A percentile compares a stretch with the other conserved stretches of the same genome.
Conservation (phyloP, 176 grass and related monocot species). For the Aegilops speltoides region DNA sequence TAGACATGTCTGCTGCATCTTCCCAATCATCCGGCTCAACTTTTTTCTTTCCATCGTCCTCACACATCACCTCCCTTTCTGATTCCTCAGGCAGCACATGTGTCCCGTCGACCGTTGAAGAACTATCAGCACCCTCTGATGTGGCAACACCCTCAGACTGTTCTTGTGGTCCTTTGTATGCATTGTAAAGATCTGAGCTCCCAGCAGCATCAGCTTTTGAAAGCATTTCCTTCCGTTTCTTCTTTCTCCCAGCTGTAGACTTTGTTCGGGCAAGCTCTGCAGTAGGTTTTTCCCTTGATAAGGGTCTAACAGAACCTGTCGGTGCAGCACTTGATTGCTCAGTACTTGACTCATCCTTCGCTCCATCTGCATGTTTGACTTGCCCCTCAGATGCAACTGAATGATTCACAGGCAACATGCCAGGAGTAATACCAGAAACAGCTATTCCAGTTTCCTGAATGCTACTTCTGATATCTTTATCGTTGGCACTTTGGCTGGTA, state of each 20-base stretch:
- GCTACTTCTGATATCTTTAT: constrained; percentile 31
- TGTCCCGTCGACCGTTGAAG: constrained; percentile 37
- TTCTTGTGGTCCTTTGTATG: constrained; percentile 88
- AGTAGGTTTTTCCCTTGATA: constrained; percentile 65
- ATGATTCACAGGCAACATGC: neutral
- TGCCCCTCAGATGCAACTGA: constrained; percentile 23
- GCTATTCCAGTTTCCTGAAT: constrained; percentile 21
- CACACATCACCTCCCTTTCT: constrained; percentile 38
- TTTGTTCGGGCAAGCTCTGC: constrained; percentile 50
- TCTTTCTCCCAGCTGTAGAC: constrained; percentile 48
- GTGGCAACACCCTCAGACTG: constrained; percentile 35
- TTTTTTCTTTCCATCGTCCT: constrained; percentile 62
- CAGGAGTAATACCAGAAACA: constrained; percentile 10
- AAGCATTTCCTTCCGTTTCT: constrained; percentile 78
- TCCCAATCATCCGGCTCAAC: constrained; percentile 89
- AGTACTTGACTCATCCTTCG: constrained; percentile 35
- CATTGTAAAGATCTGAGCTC: constrained; percentile 89
- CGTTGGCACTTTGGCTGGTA: constrained; percentile 28
- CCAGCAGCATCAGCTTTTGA: constrained; percentile 95
- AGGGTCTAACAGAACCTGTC: constrained; percentile 24
- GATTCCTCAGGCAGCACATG: constrained; percentile 23
- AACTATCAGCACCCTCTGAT: constrained; percentile 33
- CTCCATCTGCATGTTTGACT: constrained; percentile 41
- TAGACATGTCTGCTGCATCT: constrained; percentile 84
- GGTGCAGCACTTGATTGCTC: constrained; percentile 38